Base-by-base conservation (phyloP, 2,329 filamentous ascomycete genomes). In the Aureobasidium zeae region DNA sequence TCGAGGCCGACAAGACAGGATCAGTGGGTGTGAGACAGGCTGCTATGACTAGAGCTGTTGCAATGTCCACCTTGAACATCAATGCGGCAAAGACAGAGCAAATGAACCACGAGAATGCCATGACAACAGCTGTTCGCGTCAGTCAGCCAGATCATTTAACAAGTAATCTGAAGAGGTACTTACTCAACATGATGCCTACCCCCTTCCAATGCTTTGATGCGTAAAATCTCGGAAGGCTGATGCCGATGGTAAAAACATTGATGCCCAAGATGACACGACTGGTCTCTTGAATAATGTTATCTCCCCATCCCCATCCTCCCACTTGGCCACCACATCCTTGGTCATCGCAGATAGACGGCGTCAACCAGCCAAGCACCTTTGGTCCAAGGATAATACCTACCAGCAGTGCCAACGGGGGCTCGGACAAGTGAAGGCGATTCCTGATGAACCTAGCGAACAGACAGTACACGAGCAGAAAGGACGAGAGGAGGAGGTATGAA, bases 1-100 rank as follows among this genome's bases (percentile, higher is more conserved):
- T 72, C 16, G 64, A 69, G 3, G 73, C 69, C 1, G 73, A 70
- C 10, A 76, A 59, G 0, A 77, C 71, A 0, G 73, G 72, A 57
- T 76, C 73, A 0, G 73, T 76, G 1, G 72, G 73, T 0, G 73
- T 73, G 2, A 76, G 61, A 51, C 72, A 76, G 3, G 73, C 73
- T 0, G 67, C 68, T 17, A 76, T 67, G 4, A 72, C 64, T 28
- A 75, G 52, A 1, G 71, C 67, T 1, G 70, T 70, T 0, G 65
- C 53, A 21, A 68, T 51, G 35, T 66, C 61, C 0, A 64, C 68
- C 4, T 64, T 48, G 52, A 77, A 71, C 3, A 76, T 58, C 2
- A 65, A 49, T 26, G 59, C 60, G 13, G 71, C 63, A 48, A 75
- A 69, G 0, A 63, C 47, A 2, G 69, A 63, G 45, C 69, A 69